Evolutionary conservation across 768 basidiomycete genomes (phyloP).

Genomic region (Suillus plorans): DNA sequence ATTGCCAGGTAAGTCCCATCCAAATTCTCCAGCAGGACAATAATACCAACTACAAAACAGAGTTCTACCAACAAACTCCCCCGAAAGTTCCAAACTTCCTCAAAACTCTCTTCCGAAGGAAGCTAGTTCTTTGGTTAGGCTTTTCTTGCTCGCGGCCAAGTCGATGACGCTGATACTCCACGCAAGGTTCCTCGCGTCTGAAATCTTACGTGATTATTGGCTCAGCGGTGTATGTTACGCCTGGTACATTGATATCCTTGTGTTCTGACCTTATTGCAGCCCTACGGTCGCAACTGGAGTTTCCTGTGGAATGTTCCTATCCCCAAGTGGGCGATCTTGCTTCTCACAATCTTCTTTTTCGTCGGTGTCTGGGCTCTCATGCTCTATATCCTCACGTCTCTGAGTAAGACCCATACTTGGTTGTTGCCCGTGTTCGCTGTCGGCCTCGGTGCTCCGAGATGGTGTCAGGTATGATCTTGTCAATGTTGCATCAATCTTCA

Average conservation of each 20-base stretch:
- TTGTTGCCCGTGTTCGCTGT: slow-evolving; percentile 92
- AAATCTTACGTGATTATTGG: slow-evolving; percentile 92
- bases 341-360: slow-evolving; percentile 84
- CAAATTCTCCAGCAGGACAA: neutral
- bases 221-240: slow-evolving; percentile 67
- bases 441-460: slow-evolving; percentile 88
- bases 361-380: slow-evolving; percentile 80
- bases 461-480: slow-evolving; percentile 73
- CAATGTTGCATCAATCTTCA: neutral
- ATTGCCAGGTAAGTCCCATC: slow-evolving; percentile 62
- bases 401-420: slow-evolving; percentile 96
- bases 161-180: neutral
- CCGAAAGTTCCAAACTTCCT: slow-evolving; percentile 94
- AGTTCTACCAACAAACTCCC: slow-evolving; percentile 89
- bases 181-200: slow-evolving; percentile 78
- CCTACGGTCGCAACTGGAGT: slow-evolving; percentile 92
- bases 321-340: slow-evolving; percentile 77
- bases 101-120: slow-evolving; percentile 84
- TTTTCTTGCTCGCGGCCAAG: neutral
- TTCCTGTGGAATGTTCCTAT: slow-evolving; percentile 89
- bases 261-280: slow-evolving; percentile 41
- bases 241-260: neutral
- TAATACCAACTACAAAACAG: slow-evolving; percentile 35
- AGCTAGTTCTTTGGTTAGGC: slow-evolving; percentile 79
- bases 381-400: slow-evolving; percentile 73